Conservation (phyloP, 2,329 filamentous ascomycete species). For the Gaeumannomyces tritici region DNA sequence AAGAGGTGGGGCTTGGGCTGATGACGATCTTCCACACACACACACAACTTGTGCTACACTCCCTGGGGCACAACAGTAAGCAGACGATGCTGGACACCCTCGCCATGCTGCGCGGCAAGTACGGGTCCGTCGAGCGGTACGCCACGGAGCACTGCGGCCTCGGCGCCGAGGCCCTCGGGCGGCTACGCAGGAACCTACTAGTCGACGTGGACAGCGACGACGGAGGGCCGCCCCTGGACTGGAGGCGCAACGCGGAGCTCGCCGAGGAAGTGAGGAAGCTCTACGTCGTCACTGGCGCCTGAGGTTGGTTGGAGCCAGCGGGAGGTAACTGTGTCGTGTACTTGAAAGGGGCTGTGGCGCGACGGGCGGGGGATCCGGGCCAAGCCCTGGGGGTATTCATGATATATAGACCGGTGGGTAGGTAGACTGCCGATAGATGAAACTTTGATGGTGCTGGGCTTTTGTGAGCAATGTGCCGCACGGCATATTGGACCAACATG, state of each 20-base stretch:
- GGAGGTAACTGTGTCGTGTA: too few relatives aligned
- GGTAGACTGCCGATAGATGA: background rate
- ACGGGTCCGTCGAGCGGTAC: constrained; percentile 56
- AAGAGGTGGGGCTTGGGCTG: too few relatives aligned
- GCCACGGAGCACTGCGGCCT: constrained; percentile 49
- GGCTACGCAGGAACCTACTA: constrained; percentile 39
- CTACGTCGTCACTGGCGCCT: background rate
- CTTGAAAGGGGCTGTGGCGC: too few relatives aligned
- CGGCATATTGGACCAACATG: too few relatives aligned
- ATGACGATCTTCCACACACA: background rate
- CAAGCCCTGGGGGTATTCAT: background rate
- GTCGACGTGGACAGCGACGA: constrained; percentile 16
- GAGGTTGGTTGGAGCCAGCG: background rate
- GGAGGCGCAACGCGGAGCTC: constrained; percentile 15
- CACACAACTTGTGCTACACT: background rate
- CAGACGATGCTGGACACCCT: constrained; percentile 39
- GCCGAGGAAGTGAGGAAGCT: background rate
- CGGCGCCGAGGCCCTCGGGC: constrained; percentile 41
- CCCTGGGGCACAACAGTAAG: constrained; percentile 21
- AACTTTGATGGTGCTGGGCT: background rate
- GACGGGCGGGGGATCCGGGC: too few relatives aligned
- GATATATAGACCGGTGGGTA: background rate
- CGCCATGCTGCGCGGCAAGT: constrained; percentile 45
- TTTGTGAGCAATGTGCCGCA: background rate
- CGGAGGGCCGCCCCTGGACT: constrained; percentile 14